These are phyloP conservation scores for Mucor saturninus DNA, from an alignment of 371 early-diverging fungal genomes.

Conservation along the genomic window DNA sequence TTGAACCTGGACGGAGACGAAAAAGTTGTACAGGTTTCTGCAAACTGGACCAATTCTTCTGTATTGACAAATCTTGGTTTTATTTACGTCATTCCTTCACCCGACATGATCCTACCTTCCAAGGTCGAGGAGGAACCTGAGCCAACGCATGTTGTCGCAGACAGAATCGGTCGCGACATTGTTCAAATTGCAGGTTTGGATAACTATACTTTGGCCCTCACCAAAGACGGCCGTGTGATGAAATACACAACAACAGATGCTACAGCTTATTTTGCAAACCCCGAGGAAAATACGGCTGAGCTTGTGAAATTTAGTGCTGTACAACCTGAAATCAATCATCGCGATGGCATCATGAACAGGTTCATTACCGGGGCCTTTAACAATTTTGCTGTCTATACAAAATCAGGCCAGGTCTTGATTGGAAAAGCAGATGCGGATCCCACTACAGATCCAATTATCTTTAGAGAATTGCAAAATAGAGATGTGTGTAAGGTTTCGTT, in stretches of 20 bases:
- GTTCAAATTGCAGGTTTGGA: conserved; percentile 32
- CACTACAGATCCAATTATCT: conserved; percentile 5
- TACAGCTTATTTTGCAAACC: background rate
- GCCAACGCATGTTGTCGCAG: conserved; percentile 2
- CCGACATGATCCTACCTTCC: conserved; percentile 16
- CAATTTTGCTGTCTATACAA: conserved; percentile 36
- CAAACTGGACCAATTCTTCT: conserved; percentile 39
- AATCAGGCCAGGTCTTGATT: conserved; percentile 20
- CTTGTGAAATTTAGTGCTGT: conserved; percentile 18
- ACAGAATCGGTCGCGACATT: conserved; percentile 8
- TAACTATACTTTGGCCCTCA: conserved; percentile 23
- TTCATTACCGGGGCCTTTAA: conserved; percentile 25
- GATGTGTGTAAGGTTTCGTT: conserved; percentile 31
- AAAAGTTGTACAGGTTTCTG: conserved; percentile 36
- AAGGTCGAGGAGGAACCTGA: background rate
- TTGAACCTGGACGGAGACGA: background rate
- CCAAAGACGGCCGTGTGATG: conserved; percentile 23
- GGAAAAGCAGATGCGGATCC: conserved; percentile 13
- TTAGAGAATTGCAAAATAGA: conserved; percentile 15
- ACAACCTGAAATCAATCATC: conserved; percentile 7
- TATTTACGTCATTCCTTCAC: conserved; percentile 31
- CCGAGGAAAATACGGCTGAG: background rate
- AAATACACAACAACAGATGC: conserved; percentile 13
- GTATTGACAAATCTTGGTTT: conserved; percentile 34
- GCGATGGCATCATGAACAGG: conserved; percentile 16